phyloP scores from a whole-genome alignment of 441 rosid species.

The Croton setiger region DNA sequence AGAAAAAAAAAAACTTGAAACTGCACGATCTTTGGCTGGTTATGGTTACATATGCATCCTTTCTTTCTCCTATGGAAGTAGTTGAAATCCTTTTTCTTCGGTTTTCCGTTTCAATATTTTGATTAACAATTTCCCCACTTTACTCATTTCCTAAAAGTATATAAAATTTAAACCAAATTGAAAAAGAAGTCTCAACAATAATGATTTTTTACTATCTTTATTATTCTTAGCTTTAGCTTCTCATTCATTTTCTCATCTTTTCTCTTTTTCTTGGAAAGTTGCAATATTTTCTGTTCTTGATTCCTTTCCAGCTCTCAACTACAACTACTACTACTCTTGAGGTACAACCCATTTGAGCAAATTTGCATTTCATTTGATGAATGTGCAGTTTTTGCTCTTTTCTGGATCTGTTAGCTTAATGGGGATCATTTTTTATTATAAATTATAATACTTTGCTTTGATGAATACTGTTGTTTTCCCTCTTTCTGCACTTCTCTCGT shows the following conservation, averaged over 20 bases:
- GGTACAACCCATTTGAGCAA: constrained; percentile 10
- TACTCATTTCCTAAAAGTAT: background rate
- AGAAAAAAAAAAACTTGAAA: background rate
- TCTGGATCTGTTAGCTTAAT: constrained; percentile 1
- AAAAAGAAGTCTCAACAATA: constrained; percentile 5
- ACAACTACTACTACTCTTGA: background rate
- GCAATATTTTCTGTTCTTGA: constrained; percentile 1
- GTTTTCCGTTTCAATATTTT: background rate
- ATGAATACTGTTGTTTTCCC: constrained; percentile 3
- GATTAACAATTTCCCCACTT: constrained; percentile 3
- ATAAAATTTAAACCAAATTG: background rate
- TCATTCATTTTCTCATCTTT: too few relatives aligned
- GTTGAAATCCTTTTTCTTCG: background rate
- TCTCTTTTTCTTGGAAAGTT: background rate
- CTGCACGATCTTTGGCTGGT: constrained; percentile 2
- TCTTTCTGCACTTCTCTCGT: constrained; percentile 3
- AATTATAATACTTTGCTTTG: constrained; percentile 15
- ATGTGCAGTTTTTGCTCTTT: background rate
- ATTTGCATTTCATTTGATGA: background rate
- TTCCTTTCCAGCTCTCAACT: constrained; percentile 12
- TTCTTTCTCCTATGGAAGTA: background rate
- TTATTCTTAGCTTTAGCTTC: constrained; percentile 13
- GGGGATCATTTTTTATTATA: background rate
- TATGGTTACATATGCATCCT: background rate
- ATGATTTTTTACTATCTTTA: background rate